Conservation (phyloP, 2,329 filamentous ascomycete genomes). For the Cladosporium sp. region DNA sequence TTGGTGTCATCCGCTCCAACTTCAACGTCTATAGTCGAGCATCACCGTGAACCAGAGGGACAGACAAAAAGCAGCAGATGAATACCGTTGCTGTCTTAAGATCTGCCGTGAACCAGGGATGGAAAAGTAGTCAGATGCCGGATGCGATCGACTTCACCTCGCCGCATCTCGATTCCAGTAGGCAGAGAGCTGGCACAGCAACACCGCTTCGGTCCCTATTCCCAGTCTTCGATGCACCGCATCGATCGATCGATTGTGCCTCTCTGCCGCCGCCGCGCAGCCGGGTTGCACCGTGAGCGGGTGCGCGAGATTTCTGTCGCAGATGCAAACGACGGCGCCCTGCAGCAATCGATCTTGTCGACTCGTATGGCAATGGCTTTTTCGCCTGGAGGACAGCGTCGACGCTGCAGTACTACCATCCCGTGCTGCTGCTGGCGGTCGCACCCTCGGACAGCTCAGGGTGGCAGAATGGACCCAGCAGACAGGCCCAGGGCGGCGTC, state of each 20-base stretch:
- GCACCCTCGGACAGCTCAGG: too few relatives aligned
- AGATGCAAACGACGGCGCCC: slow-evolving; percentile 10
- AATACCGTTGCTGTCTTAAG: slow-evolving; percentile 1
- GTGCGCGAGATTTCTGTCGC: slow-evolving; percentile 9
- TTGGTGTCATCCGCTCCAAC: too few relatives aligned
- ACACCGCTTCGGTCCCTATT: not conserved
- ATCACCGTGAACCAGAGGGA: not conserved
- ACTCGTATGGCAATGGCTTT: too few relatives aligned
- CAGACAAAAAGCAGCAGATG: not conserved
- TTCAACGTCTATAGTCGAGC: too few relatives aligned
- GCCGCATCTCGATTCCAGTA: not conserved
- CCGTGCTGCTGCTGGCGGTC: too few relatives aligned
- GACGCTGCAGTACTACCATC: too few relatives aligned
- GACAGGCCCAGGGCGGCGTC: not conserved
- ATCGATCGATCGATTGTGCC: slow-evolving; percentile 11
- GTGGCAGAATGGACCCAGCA: too few relatives aligned
- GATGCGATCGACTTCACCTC: slow-evolving; percentile 1
- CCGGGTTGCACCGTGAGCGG: not conserved
- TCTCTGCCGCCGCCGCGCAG: not conserved
- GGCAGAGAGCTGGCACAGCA: slow-evolving; percentile 1
- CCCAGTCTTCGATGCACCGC: not conserved
- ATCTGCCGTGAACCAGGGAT: slow-evolving; percentile 11
- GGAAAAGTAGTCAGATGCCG: slow-evolving; percentile 1
- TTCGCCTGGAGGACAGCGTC: too few relatives aligned
- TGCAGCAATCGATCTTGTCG: not conserved